Percentiles rank a stretch among this genome's conserved stretches.
These are phyloP conservation scores for Sanguinoderma infundibulare DNA, from an alignment of 1,284 basidiomycete genomes.

Conservation along the genomic window DNA sequence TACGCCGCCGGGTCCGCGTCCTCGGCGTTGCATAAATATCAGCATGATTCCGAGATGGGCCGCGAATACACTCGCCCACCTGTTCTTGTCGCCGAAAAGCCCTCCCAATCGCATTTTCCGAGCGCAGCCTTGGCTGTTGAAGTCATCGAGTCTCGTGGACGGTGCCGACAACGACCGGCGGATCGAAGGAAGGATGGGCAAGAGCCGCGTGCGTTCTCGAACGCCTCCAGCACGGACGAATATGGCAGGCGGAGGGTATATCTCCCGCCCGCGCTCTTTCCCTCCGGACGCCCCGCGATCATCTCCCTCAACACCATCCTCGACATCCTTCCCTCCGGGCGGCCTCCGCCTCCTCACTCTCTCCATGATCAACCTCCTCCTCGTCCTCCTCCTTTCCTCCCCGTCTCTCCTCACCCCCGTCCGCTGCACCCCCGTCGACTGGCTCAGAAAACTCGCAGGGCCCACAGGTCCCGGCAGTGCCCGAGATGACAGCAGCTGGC, in stretches of 20 bases:
- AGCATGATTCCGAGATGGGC: neutral
- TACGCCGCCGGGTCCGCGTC: no score
- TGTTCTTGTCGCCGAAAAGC: no score
- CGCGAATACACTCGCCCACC: neutral
- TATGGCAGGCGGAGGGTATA: constrained; percentile 19
- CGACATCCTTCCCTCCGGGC: neutral
- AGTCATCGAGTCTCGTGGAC: neutral
- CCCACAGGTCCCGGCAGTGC: constrained; percentile 20
- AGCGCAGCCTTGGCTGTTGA: neutral
- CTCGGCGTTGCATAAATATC: neutral
- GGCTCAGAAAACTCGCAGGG: constrained; percentile 32
- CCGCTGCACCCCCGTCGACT: constrained; percentile 29
- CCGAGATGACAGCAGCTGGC: constrained; percentile 40
- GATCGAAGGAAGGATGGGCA: constrained; percentile 1
- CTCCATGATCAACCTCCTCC: constrained; percentile 27
- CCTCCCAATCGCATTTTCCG: neutral
- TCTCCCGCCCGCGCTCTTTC: constrained; percentile 11
- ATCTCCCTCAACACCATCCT: neutral
- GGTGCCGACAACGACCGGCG: no score
- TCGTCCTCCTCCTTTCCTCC: constrained; percentile 24
- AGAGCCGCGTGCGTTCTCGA: constrained; percentile 1
- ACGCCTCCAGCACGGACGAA: constrained; percentile 3
- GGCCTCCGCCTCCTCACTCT: constrained; percentile 2
- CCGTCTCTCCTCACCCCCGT: constrained; percentile 15
- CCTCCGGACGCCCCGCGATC: neutral